These are phyloP conservation scores for Coprinopsis sp. DNA, from an alignment of 768 basidiomycete genomes.

Conservation along the genomic window DNA sequence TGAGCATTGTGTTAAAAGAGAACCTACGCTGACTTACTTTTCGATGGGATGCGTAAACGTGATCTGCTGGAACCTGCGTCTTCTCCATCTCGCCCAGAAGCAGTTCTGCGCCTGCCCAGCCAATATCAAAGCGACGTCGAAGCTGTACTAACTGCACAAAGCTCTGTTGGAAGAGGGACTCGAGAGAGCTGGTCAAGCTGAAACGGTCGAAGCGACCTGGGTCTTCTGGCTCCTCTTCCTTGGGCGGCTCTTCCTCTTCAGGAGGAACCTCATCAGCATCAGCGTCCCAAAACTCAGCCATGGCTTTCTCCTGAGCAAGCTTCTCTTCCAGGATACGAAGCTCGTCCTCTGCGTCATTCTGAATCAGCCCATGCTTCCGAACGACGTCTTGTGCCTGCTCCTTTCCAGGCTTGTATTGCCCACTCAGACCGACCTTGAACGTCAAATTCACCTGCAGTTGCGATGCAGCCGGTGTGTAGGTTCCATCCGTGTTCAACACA, in stretches of 20 bases:
- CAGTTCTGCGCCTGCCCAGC: slow-evolving; percentile 68
- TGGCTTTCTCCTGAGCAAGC: slow-evolving; percentile 26
- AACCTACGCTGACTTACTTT: slow-evolving; percentile 26
- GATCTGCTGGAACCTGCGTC: slow-evolving; percentile 35
- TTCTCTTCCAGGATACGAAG: slow-evolving; percentile 29
- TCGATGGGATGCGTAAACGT: slow-evolving; percentile 32
- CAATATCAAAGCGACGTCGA: slow-evolving; percentile 46
- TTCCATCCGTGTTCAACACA: slow-evolving; percentile 40
- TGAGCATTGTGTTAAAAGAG: not conserved
- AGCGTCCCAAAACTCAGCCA: slow-evolving; percentile 24
- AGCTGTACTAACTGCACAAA: slow-evolving; percentile 51
- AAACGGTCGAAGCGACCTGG: slow-evolving; percentile 51
- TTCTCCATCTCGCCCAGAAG: slow-evolving; percentile 43
- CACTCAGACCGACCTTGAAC: slow-evolving; percentile 62
- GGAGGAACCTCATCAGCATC: slow-evolving; percentile 14
- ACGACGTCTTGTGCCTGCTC: slow-evolving; percentile 44
- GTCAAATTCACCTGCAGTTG: slow-evolving; percentile 31
- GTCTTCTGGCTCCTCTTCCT: slow-evolving; percentile 25
- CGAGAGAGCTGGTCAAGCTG: slow-evolving; percentile 60
- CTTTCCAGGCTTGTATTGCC: slow-evolving; percentile 53
- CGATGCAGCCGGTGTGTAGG: slow-evolving; percentile 30
- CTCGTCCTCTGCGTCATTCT: slow-evolving; percentile 39
- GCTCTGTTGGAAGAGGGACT: slow-evolving; percentile 53
- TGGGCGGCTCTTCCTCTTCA: slow-evolving; percentile 13
- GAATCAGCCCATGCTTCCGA: slow-evolving; percentile 45